Evolutionary conservation across 2,329 filamentous ascomycete species (phyloP), one percentile per base, ranked within the genome.

Genomic region (Trichoderma sp.): DNA sequence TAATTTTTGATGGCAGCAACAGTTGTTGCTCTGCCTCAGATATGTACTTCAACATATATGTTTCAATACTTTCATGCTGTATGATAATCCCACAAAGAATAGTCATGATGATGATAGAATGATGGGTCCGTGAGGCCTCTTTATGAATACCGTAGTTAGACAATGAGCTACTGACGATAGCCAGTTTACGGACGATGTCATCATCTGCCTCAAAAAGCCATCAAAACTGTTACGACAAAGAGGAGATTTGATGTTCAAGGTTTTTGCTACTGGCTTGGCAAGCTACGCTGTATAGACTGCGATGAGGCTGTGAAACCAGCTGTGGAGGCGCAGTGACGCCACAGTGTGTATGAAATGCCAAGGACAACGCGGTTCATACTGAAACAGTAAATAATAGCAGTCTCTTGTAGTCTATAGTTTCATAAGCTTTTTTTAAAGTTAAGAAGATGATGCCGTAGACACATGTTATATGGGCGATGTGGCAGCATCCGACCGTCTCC

Each of bases 201-300:
- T 53, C 41, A 67, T 67, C 21, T 56, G 7, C 38, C 41, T 67
- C 4, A 5, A 27, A 67, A 33, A 16, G 11, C 18, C 7, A 31
- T 14, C 27, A 29, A 53, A 67, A 33, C 12, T 53, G 9, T 35
- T 53, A n/a, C 27, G 3, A 53, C 50, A n/a, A 21, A 29, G 65
- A 67, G 65, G 16, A 29, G 29, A 33, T 35, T 67, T 53, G 11
- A 41, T 9, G 21, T 67, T 35, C n/a, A 64, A 64, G n/a, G 29
- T 64, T 64, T 64, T 12, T 67, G 29, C 65, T 67, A 67, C 65
- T 53, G 65, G 65, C 65, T 67, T 67, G 65, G 65, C 65, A 67
- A 67, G 14, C 16, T 31, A n/a, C 29, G 27, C 4, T 67, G 16
- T 29, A 31, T 53, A n/a, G 24, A 12, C 29, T 33, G 41, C 18